Evolutionary conservation across 495 filamentous ascomycete genomes (phyloP), one percentile per base, ranked within the genome.

Genomic region (Aspergillus bridgeri): DNA sequence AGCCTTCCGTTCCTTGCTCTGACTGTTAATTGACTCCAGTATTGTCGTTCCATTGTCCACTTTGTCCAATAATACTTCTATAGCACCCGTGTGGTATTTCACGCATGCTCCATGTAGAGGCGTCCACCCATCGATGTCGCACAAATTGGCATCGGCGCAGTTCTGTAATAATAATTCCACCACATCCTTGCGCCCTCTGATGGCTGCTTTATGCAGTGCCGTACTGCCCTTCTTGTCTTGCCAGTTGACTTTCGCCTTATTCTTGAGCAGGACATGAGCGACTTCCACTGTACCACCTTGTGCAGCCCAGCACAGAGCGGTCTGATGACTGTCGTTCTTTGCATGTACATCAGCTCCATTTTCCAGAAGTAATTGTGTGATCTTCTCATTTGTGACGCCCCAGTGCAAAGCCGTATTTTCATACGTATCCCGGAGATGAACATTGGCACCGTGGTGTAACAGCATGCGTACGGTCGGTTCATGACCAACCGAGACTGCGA

Each of bases 21-120:
- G 49, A 3, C 6, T 52, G 24, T 15, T 15, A 19, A 52, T 29
- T 33, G 24, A 33, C 11, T 52, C 49, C 49, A 42, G 22, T 27
- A 42, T 27, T 2, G 22, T 17, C 24, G 23, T 52, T 52, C 49
- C 49, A 42, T 33, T 33, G 24, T 52, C 24, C 19, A 42, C 27
- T 42, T 52, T 52, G 24, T 52, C 49, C 49, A 52, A 52, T 29
- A 52, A 27, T 19, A 52, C 17, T 27, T 33, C 18, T 19, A 52
- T 33, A 17, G 27, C 11, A 15, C 27, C 49, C 17, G 6, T 52
- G 11, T 52, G 22, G 13, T 42, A 2, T 52, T 52, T 52, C 49
- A 52, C 49, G 49, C 49, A 52, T 33, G 49, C 49, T 52, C 49
- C 49, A 50, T 50, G 23, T 6, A 50, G 24, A 50, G 48, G 48